These are phyloP conservation scores for Quercus aquifolioides DNA, from an alignment of 306 rosid species.

Conservation along the genomic window DNA sequence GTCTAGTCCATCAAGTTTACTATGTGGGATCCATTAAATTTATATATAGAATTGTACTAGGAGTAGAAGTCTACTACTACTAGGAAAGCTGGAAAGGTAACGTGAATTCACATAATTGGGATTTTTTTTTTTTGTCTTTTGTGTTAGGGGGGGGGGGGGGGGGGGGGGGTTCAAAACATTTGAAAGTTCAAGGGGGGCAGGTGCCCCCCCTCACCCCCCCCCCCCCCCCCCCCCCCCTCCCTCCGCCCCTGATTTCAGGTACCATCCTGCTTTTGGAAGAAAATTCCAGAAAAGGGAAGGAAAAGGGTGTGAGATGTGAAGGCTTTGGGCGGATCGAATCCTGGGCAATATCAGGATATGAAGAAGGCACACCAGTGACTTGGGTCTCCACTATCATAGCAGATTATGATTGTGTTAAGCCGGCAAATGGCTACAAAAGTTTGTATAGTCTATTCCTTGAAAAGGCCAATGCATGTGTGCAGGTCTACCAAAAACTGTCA, in stretches of 20 bases:
- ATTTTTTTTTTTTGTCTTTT: too few relatives aligned
- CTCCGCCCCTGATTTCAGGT: slow-evolving; percentile 27
- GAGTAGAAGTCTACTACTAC: too few relatives aligned
- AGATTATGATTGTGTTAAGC: slow-evolving; percentile 69
- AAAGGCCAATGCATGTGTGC: slow-evolving; percentile 68
- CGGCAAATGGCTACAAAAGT: slow-evolving; percentile 62
- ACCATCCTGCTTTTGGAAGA: slow-evolving; percentile 57
- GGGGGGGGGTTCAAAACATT: too few relatives aligned
- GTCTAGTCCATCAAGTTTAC: too few relatives aligned
- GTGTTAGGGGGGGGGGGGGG: too few relatives aligned
- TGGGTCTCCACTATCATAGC: slow-evolving; percentile 85
- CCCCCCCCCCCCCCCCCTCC: too few relatives aligned
- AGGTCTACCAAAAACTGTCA: slow-evolving; percentile 65
- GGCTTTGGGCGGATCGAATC: slow-evolving; percentile 81
- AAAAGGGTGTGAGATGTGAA: slow-evolving; percentile 61
- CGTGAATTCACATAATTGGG: too few relatives aligned
- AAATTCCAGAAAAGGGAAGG: slow-evolving; percentile 51
- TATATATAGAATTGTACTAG: too few relatives aligned
- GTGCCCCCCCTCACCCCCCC: too few relatives aligned
- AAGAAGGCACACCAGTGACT: slow-evolving; percentile 66
- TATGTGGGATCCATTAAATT: too few relatives aligned
- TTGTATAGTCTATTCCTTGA: slow-evolving; percentile 54
- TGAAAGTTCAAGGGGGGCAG: too few relatives aligned
- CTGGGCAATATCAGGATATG: slow-evolving; percentile 87
- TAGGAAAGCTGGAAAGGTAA: too few relatives aligned